Conservation (phyloP, 1,284 basidiomycete species). For the Ustilago sp. region DNA sequence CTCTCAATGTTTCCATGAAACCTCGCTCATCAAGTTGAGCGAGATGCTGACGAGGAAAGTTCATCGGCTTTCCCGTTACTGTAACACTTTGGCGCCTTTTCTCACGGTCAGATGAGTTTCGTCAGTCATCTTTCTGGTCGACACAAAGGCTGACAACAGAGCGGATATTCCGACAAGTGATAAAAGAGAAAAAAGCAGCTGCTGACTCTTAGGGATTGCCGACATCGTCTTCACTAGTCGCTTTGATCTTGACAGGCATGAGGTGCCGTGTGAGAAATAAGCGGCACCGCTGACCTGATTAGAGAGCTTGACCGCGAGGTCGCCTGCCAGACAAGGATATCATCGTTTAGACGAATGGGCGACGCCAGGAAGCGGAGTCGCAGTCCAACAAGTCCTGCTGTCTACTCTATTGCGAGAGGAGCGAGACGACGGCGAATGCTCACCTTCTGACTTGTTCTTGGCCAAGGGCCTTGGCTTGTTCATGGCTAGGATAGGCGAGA, state of each 20-base stretch:
- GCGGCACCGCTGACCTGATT: slow-evolving; percentile 8
- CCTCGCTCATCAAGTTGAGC: slow-evolving; percentile 2
- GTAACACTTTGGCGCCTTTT: background rate
- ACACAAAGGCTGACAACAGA: background rate
- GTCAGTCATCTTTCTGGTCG: background rate
- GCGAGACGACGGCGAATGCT: slow-evolving; percentile 25
- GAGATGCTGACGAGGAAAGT: background rate
- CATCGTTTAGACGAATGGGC: background rate
- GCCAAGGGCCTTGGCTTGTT: slow-evolving; percentile 36
- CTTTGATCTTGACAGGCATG: background rate
- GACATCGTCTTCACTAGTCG: slow-evolving; percentile 2
- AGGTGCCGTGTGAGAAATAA: background rate
- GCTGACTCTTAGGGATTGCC: background rate
- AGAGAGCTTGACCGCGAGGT: slow-evolving; percentile 1
- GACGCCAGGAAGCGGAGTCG: slow-evolving; percentile 11
- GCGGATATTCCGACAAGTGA: background rate
- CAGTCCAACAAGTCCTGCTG: slow-evolving; percentile 4
- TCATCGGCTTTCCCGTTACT: background rate
- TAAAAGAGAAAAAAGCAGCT: background rate
- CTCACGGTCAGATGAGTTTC: background rate
- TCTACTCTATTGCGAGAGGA: background rate
- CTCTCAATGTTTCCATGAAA: slow-evolving; percentile 21
- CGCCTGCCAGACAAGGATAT: background rate
- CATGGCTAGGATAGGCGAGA: slow-evolving; percentile 12
- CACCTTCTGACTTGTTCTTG: slow-evolving; percentile 20